A percentile compares a stretch with the other conserved stretches of the same genome.
These are phyloP conservation scores for Saccharomycopsis capsularis DNA, from an alignment of 805 yeast species.

Conservation along the genomic window DNA sequence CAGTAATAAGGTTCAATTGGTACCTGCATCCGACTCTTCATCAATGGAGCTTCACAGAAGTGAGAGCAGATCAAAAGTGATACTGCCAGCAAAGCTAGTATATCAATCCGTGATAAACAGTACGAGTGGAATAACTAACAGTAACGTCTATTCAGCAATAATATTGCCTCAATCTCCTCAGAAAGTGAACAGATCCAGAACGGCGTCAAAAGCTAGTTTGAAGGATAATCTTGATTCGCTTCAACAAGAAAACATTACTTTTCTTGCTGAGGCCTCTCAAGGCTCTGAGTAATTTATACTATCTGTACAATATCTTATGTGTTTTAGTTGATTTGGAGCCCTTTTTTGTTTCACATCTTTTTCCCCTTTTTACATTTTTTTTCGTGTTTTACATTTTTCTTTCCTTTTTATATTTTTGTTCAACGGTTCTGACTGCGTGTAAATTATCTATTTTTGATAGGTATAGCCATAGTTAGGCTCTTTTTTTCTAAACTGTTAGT, in stretches of 20 bases:
- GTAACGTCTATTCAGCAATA: conserved; percentile 12
- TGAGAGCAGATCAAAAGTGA: background rate
- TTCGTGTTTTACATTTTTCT: background rate
- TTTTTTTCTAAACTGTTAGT: too few species aligned
- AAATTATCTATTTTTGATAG: too few species aligned
- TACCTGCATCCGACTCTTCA: background rate
- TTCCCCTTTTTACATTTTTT: background rate
- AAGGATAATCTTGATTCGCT: background rate
- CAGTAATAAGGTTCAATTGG: background rate
- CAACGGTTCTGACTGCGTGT: too few species aligned
- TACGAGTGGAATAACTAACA: conserved; percentile 8
- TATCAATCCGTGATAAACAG: conserved; percentile 2
- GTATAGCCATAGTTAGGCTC: too few species aligned
- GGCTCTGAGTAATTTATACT: background rate
- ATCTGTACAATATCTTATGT: background rate
- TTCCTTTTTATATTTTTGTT: too few species aligned
- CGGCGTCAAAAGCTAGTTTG: conserved; percentile 1
- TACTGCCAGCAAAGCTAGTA: conserved; percentile 11
- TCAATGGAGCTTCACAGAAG: background rate
- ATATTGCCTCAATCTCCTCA: conserved; percentile 10
- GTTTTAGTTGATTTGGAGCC: background rate
- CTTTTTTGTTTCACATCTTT: too few species aligned
- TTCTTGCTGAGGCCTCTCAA: too few species aligned
- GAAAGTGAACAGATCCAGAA: background rate
- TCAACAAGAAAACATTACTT: too few species aligned